Evolutionary conservation across 2,329 filamentous ascomycete genomes (phyloP).

Genomic region (Chaetomium globosum): DNA sequence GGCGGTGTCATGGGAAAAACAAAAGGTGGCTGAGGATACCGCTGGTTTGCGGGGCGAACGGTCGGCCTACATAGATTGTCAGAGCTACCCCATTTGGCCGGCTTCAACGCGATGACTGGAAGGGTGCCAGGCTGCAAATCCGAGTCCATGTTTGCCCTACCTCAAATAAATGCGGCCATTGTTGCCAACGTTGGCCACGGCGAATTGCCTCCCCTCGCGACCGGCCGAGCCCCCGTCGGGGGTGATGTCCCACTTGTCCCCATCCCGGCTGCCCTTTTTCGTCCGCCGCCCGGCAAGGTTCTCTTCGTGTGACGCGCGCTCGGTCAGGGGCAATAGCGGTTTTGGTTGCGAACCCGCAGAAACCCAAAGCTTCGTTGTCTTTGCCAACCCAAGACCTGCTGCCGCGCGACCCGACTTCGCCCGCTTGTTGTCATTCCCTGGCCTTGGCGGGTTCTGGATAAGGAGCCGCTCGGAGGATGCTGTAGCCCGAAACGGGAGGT

Average conservation of each 20-base stretch:
- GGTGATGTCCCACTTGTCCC: slow-evolving; percentile 58
- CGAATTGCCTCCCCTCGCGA: slow-evolving; percentile 71
- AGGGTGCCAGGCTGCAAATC: background rate
- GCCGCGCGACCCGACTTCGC: slow-evolving; percentile 22
- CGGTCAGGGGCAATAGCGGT: slow-evolving; percentile 51
- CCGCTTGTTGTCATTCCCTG: slow-evolving; percentile 34
- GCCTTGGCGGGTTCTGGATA: slow-evolving; percentile 32
- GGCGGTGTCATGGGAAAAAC: slow-evolving; percentile 64
- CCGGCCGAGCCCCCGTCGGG: slow-evolving; percentile 63
- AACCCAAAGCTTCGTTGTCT: slow-evolving; percentile 38
- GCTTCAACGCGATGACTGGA: background rate
- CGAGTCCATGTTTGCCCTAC: slow-evolving; percentile 46
- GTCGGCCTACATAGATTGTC: slow-evolving; percentile 53
- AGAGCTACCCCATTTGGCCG: slow-evolving; percentile 23
- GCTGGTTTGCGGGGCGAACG: slow-evolving; percentile 62
- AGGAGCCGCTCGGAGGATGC: slow-evolving; percentile 24
- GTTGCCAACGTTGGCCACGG: slow-evolving; percentile 79
- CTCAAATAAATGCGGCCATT: slow-evolving; percentile 81
- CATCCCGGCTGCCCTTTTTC: slow-evolving; percentile 60
- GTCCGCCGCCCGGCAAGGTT: slow-evolving; percentile 42
- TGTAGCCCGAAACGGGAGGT: slow-evolving; percentile 24
- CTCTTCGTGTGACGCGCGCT: slow-evolving; percentile 50
- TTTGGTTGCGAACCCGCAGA: slow-evolving; percentile 39
- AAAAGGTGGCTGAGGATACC: slow-evolving; percentile 63
- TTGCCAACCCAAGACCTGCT: slow-evolving; percentile 31